A percentile compares a stretch with the other conserved stretches of the same genome.
Evolutionary conservation across 257 asterid species (phyloP).

Genomic region (Agastache rugosa): DNA sequence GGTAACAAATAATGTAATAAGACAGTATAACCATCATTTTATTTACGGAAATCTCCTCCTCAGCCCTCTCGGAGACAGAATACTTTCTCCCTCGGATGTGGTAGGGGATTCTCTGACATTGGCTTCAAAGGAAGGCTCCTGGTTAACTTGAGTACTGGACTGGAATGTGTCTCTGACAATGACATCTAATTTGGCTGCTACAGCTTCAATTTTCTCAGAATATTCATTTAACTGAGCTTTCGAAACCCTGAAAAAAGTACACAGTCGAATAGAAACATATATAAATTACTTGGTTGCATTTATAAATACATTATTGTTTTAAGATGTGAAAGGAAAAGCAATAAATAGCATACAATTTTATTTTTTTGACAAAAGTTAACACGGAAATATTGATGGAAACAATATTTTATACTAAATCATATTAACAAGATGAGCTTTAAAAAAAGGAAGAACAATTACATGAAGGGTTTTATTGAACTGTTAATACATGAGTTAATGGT

Average conservation of each 20-base stretch:
- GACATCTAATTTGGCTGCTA: conserved; percentile 71
- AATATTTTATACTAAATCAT: neutral
- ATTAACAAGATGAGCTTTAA: neutral
- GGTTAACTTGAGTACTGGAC: conserved; percentile 47
- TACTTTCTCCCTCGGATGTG: conserved; percentile 51
- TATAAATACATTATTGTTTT: neutral
- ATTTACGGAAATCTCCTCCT: conserved; percentile 80
- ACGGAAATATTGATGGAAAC: neutral
- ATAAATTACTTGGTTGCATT: conserved; percentile 9
- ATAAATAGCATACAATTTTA: neutral
- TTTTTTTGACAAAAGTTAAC: neutral
- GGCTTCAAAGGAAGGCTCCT: conserved; percentile 51
- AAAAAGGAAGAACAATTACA: neutral
- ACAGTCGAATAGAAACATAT: neutral
- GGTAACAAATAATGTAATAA: neutral
- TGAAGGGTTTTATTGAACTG: neutral
- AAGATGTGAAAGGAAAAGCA: conserved; percentile 1
- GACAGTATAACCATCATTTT: conserved; percentile 10
- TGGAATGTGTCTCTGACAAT: conserved; percentile 45
- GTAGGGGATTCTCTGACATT: conserved; percentile 51
- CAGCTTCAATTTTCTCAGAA: conserved; percentile 76
- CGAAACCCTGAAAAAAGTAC: conserved; percentile 60
- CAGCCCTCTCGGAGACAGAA: conserved; percentile 65
- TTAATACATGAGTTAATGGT: conserved; percentile 13
- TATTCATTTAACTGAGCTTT: conserved; percentile 73